Conservation (phyloP, 2,329 filamentous ascomycete genomes). For the Ceratocystis destructans region DNA sequence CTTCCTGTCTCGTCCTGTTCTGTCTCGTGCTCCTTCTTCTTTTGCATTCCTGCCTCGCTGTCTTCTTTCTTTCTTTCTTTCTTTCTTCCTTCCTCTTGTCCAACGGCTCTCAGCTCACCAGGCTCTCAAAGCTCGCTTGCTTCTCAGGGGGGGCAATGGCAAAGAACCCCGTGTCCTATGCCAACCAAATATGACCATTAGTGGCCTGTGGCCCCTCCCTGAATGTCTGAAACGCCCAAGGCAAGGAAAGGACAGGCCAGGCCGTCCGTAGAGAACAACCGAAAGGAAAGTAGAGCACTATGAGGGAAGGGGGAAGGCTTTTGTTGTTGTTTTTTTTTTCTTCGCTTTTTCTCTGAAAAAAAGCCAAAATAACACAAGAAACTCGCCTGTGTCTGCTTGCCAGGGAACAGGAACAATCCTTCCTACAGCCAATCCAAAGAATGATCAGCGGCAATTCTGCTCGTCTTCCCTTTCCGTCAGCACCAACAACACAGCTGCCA, state of each 20-base stretch:
- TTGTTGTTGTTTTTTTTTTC: neutral
- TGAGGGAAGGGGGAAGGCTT: neutral
- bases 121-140: neutral
- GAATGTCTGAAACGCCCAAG: slow-evolving; percentile 6
- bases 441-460: neutral
- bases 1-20: neutral
- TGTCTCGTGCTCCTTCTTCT: neutral
- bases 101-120: neutral
- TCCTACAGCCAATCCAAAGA: neutral
- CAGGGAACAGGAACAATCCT: neutral
- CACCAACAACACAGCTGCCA: neutral
- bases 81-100: neutral
- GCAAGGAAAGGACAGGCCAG: neutral
- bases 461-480: neutral
- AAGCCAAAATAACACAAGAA: neutral
- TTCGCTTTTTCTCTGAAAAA: neutral
- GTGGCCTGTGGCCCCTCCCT: slow-evolving; percentile 2
- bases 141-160: neutral
- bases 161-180: neutral
- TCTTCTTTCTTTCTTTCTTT: neutral
- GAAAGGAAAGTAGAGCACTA: neutral
- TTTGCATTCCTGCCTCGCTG: neutral
- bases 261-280: neutral
- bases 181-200: neutral
- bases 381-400: neutral